Conservation (phyloP, 352 stramenopile genomes). For the Saprolegnia parasitica region DNA sequence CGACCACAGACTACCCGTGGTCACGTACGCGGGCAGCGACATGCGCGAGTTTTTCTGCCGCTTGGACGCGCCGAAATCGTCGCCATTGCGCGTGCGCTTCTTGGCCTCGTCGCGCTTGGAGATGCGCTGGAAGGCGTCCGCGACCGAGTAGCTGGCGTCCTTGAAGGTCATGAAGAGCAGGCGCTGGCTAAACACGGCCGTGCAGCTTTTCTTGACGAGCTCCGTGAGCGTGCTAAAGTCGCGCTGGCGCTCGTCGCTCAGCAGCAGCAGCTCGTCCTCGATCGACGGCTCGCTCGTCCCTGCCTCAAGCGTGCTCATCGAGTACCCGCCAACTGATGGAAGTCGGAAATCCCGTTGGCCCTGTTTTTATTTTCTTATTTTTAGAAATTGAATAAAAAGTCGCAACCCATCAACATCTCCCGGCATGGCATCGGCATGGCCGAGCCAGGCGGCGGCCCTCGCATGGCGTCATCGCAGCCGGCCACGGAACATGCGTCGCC, state of each 20-base stretch:
- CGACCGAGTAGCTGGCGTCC: background rate
- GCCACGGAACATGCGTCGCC: too few relatives aligned
- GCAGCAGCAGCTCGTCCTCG: background rate
- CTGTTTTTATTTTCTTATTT: background rate
- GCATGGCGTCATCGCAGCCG: too few relatives aligned
- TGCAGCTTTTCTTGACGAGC: background rate
- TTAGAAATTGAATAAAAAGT: background rate
- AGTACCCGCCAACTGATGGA: background rate
- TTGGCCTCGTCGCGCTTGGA: conserved; percentile 12
- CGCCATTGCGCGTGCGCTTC: conserved; percentile 8
- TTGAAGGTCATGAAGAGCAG: background rate
- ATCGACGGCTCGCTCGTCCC: background rate
- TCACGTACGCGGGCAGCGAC: conserved; percentile 13
- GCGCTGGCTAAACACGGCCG: background rate
- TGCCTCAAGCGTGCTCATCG: background rate
- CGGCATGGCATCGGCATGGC: too few relatives aligned
- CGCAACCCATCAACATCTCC: too few relatives aligned
- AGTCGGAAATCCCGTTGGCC: background rate
- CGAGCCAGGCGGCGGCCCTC: too few relatives aligned
- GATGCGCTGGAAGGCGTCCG: background rate
- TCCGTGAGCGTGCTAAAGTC: background rate
- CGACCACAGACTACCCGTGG: too few relatives aligned
- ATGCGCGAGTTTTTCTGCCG: conserved; percentile 2
- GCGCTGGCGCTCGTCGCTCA: background rate
- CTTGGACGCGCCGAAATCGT: background rate